Percentiles rank a stretch among this genome's conserved stretches.
phyloP scores from a whole-genome alignment of 371 early-diverging fungal genomes.

The Mucor sp. region DNA sequence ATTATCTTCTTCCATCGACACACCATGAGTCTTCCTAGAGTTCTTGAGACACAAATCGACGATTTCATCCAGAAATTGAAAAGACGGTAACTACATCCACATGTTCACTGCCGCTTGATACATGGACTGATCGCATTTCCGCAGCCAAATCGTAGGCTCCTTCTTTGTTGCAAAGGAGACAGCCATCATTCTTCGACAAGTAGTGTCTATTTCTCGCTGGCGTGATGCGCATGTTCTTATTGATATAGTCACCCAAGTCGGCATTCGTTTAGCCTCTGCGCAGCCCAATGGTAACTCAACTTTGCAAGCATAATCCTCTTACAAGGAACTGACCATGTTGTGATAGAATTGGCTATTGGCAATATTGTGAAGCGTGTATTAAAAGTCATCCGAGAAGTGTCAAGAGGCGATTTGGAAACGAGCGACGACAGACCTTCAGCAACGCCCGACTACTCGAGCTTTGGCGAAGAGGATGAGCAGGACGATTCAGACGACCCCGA shows the following conservation, averaged over 20 bases:
- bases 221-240: conserved; percentile 62
- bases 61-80: conserved; percentile 57
- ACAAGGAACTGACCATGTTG: neutral
- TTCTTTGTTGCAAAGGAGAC: conserved; percentile 81
- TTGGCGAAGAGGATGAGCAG: neutral
- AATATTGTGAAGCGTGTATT: conserved; percentile 87
- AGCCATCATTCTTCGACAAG: conserved; percentile 74
- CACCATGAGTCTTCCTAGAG: conserved; percentile 30
- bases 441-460: conserved; percentile 8
- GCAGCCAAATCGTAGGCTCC: conserved; percentile 78
- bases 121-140: neutral
- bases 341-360: conserved; percentile 80
- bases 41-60: conserved; percentile 50
- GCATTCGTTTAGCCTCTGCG: conserved; percentile 70
- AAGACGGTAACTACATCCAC: conserved; percentile 46
- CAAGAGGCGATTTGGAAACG: conserved; percentile 48
- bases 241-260: conserved; percentile 67
- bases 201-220: conserved; percentile 79
- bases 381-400: conserved; percentile 80
- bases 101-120: neutral
- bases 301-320: neutral
- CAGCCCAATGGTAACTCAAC: conserved; percentile 72
- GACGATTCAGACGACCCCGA: neutral
- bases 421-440: conserved; percentile 8
- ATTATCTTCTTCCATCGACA: neutral